Conservation (phyloP, 176 grass and related monocot genomes). For the Coix lacrymajobi region DNA sequence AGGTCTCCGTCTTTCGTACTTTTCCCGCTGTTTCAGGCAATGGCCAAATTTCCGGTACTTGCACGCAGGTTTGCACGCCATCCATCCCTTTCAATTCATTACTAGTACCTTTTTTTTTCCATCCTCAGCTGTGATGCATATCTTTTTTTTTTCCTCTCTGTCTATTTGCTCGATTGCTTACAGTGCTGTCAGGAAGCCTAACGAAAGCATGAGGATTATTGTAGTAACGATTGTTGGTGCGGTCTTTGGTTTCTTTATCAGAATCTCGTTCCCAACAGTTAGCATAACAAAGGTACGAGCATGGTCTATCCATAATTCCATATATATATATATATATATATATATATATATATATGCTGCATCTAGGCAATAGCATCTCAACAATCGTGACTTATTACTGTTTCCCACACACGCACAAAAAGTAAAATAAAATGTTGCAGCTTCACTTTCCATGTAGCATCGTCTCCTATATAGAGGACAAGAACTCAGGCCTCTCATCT, state of each 20-base stretch:
- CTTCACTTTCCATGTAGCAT: conserved; percentile 73
- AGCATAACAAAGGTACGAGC: conserved; percentile 59
- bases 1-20: neutral
- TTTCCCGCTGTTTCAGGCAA: neutral
- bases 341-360: too few relatives aligned
- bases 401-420: neutral
- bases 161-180: neutral
- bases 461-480: conserved; percentile 60
- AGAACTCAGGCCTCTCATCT: conserved; percentile 59
- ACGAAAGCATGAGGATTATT: conserved; percentile 59
- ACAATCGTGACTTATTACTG: neutral
- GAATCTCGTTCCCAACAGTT: conserved; percentile 66
- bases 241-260: conserved; percentile 67
- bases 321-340: too few relatives aligned
- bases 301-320: neutral
- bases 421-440: conserved; percentile 42
- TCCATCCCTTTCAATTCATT: neutral
- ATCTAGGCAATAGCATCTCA: neutral
- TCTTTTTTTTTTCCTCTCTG: neutral
- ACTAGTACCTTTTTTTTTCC: neutral
- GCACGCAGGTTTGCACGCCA: conserved; percentile 29
- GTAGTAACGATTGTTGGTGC: conserved; percentile 50
- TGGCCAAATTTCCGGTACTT: conserved; percentile 41
- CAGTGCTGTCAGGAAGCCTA: conserved; percentile 54
- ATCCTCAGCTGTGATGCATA: neutral